phyloP scores from a whole-genome alignment of 2,329 filamentous ascomycete species.

The Talaromyces sp. region DNA sequence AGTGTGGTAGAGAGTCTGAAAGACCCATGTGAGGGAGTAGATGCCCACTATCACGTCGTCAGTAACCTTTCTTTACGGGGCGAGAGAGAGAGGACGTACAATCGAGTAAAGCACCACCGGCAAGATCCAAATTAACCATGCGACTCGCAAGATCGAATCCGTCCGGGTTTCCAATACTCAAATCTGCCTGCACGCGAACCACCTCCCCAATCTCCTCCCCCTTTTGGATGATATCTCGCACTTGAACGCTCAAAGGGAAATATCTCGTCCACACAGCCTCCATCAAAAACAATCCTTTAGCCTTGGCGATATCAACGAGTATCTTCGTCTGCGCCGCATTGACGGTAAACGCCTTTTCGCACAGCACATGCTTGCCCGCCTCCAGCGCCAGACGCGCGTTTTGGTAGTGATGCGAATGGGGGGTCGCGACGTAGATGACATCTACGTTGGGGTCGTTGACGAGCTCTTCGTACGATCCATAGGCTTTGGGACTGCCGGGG shows the following conservation, averaged over 20 bases:
- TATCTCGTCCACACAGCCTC: constrained; percentile 88
- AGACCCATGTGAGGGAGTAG: constrained; percentile 86
- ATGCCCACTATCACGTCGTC: constrained; percentile 59
- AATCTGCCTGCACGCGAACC: constrained; percentile 56
- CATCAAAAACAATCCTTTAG: constrained; percentile 75
- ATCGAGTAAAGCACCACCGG: constrained; percentile 78
- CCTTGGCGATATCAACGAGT: constrained; percentile 66
- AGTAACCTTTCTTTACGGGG: not conserved
- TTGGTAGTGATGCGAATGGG: constrained; percentile 90
- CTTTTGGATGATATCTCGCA: constrained; percentile 53
- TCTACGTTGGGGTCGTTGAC: constrained; percentile 75
- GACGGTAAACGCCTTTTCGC: constrained; percentile 86
- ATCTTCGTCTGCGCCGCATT: constrained; percentile 72
- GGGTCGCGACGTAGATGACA: constrained; percentile 84
- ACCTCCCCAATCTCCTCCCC: constrained; percentile 58
- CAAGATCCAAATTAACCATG: constrained; percentile 79
- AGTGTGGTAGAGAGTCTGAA: constrained; percentile 81
- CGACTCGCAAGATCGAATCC: constrained; percentile 61
- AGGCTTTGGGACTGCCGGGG: constrained; percentile 65
- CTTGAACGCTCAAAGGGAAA: constrained; percentile 76
- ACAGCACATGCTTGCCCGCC: constrained; percentile 77
- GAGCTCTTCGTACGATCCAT: constrained; percentile 78
- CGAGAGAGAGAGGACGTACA: constrained; percentile 33
- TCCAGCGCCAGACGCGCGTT: constrained; percentile 81
- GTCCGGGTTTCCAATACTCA: constrained; percentile 61